phyloP scores from a whole-genome alignment of 768 basidiomycete species.

The Lactifluus piperatus region DNA sequence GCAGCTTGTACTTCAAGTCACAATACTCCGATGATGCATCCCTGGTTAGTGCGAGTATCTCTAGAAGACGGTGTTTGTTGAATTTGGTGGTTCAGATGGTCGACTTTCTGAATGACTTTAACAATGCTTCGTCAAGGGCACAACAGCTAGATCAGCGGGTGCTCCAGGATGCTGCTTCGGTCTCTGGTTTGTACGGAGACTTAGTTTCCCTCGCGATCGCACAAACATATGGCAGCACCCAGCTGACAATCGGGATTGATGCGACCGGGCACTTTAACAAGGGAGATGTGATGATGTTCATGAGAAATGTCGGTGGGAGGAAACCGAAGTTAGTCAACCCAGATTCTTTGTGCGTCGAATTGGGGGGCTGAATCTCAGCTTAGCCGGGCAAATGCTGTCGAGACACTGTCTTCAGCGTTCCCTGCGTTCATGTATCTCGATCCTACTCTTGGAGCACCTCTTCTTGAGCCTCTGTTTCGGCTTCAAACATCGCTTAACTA shows the following conservation, averaged over 20 bases:
- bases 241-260: conserved; percentile 45
- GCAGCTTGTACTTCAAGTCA: conserved; percentile 36
- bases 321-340: conserved; percentile 30
- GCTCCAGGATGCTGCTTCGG: conserved; percentile 36
- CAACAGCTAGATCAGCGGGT: conserved; percentile 40
- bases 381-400: conserved; percentile 39
- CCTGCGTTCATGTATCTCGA: conserved; percentile 47
- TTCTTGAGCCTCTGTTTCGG: conserved; percentile 22
- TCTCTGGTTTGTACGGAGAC: conserved; percentile 43
- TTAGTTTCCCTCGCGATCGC: conserved; percentile 45
- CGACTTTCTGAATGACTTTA: conserved; percentile 37
- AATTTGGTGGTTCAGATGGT: conserved; percentile 29
- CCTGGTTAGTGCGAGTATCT: conserved; percentile 9
- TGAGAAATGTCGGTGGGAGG: conserved; percentile 28
- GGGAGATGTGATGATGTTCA: conserved; percentile 42
- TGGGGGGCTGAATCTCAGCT: background rate
- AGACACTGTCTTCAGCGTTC: conserved; percentile 44
- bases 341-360: background rate
- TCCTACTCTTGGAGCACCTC: conserved; percentile 34
- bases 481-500: conserved; percentile 15
- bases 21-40: conserved; percentile 28
- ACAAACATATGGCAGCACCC: conserved; percentile 44
- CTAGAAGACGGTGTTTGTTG: background rate
- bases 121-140: conserved; percentile 36
- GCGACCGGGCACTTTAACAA: conserved; percentile 41